These are phyloP conservation scores for Aquilaria sinensis DNA, from an alignment of 345 rosid species.

Conservation along the genomic window DNA sequence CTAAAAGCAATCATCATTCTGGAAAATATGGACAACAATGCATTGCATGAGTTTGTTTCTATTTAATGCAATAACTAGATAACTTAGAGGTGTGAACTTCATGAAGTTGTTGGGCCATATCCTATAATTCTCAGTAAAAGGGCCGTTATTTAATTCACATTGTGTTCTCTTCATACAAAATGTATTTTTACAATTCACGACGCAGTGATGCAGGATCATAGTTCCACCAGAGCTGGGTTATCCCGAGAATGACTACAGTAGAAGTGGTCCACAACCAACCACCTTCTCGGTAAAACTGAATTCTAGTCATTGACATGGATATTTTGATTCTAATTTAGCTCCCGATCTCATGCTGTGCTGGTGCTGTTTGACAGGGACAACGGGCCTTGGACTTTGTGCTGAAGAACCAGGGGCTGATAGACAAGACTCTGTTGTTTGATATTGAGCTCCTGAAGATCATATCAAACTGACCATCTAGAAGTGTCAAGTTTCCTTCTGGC, in stretches of 20 bases:
- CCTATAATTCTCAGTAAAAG: neutral
- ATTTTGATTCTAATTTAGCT: neutral
- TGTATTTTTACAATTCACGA: conserved; percentile 22
- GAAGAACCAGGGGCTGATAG: conserved; percentile 90
- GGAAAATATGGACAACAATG: neutral
- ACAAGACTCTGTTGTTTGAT: conserved; percentile 90
- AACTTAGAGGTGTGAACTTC: neutral
- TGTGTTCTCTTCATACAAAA: neutral
- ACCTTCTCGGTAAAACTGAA: conserved; percentile 72
- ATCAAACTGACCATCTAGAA: conserved; percentile 25
- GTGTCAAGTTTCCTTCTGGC: neutral
- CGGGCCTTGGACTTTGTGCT: conserved; percentile 93
- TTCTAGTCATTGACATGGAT: conserved; percentile 4
- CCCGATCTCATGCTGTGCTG: neutral
- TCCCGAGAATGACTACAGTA: conserved; percentile 86
- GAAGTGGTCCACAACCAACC: conserved; percentile 69
- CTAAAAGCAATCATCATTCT: too few relatives aligned
- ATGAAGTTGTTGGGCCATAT: neutral
- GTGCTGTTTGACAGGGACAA: conserved; percentile 59
- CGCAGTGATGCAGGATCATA: conserved; percentile 75
- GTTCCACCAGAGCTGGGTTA: conserved; percentile 97
- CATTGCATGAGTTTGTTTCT: neutral
- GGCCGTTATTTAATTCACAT: too few relatives aligned
- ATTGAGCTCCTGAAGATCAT: conserved; percentile 83
- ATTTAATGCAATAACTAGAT: neutral